Evolutionary conservation across 108 stramenopile species (phyloP), one percentile per base, ranked within the genome.

Genomic region (Stephanodiscus triporus): DNA sequence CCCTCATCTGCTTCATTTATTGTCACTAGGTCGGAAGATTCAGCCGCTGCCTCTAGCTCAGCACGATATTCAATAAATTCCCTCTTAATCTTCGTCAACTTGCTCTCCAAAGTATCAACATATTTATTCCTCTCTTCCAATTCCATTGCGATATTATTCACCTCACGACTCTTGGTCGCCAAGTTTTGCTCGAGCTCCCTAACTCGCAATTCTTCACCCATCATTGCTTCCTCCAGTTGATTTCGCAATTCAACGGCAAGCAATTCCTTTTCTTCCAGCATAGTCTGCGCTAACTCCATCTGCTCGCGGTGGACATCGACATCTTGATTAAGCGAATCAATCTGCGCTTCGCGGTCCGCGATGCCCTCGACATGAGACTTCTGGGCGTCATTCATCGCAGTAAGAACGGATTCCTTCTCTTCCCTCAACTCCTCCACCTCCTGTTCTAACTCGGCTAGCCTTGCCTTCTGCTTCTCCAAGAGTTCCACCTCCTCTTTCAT

Each of bases 181-280:
- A 80, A 40, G 20, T 80, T 61, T 42, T 73, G 72, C 53, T 80
- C 66, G 14, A 80, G 42, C 29, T 80, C 59, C 14, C 50, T 30
- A 14, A 54, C 56, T 24, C 45, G 53, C 37, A 73, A 36, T 20
- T 62, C 63, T 14, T 63, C 66, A 7, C 73, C 79, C 40, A 47
- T 66, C 55, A 62, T 68, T 3, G 45, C 54, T 19, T 69, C 72
- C 19, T 68, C 72, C 40, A 80, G 53, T 51, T 80, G 71, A 20
- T 54, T 1, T 17, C 68, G 72, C 38, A 80, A 38, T 22, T 80
- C 72, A 10, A 40, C 9, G 30, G 72, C 67, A 16, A 69, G 6
- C 17, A 20, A 43, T 58, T 80, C 79, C 48, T 73, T 80, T 45
- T 80, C 79, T 24, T 73, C 79, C 13, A 80, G 72, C 79, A 80